phyloP scores from a whole-genome alignment of 306 rosid genomes.

The Bauhinia variegata region DNA sequence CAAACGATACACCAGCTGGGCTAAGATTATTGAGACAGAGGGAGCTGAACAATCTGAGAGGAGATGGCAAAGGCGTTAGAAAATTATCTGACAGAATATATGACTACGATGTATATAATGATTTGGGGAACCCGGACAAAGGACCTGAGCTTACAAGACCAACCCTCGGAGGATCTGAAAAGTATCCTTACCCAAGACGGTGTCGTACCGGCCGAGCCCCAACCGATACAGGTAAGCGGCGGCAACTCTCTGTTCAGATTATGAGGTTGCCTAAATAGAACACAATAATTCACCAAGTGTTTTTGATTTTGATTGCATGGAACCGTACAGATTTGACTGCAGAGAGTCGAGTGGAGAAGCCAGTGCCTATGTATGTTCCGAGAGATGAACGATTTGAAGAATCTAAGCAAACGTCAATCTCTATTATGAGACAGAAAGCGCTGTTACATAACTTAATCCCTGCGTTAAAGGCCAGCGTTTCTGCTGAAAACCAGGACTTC shows the following conservation, averaged over 20 bases:
- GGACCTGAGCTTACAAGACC: slow-evolving; percentile 71
- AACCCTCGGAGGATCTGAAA: slow-evolving; percentile 62
- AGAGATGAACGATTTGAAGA: slow-evolving; percentile 95
- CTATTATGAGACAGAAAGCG: slow-evolving; percentile 79
- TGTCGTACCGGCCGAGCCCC: slow-evolving; percentile 94
- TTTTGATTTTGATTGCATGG: slow-evolving; percentile 1
- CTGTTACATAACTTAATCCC: slow-evolving; percentile 80
- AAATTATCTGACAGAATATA: slow-evolving; percentile 73
- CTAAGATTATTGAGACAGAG: slow-evolving; percentile 67
- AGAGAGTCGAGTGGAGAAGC: slow-evolving; percentile 91
- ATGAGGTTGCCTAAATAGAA: too few species aligned
- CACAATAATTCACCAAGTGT: background rate
- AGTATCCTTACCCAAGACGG: slow-evolving; percentile 80
- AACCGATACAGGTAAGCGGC: slow-evolving; percentile 71
- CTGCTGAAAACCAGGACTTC: slow-evolving; percentile 65
- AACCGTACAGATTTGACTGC: slow-evolving; percentile 58
- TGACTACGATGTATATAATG: slow-evolving; percentile 80
- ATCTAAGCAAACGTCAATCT: slow-evolving; percentile 64
- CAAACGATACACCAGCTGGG: slow-evolving; percentile 84
- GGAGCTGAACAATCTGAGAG: slow-evolving; percentile 66
- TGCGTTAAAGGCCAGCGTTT: slow-evolving; percentile 65
- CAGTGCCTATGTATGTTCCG: slow-evolving; percentile 87
- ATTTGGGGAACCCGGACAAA: slow-evolving; percentile 88
- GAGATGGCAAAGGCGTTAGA: slow-evolving; percentile 78
- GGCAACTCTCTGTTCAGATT: too few species aligned